Evolutionary conservation across 2,329 filamentous ascomycete species (phyloP), one percentile per base, ranked within the genome.

Genomic region (Epichloe elymi): DNA sequence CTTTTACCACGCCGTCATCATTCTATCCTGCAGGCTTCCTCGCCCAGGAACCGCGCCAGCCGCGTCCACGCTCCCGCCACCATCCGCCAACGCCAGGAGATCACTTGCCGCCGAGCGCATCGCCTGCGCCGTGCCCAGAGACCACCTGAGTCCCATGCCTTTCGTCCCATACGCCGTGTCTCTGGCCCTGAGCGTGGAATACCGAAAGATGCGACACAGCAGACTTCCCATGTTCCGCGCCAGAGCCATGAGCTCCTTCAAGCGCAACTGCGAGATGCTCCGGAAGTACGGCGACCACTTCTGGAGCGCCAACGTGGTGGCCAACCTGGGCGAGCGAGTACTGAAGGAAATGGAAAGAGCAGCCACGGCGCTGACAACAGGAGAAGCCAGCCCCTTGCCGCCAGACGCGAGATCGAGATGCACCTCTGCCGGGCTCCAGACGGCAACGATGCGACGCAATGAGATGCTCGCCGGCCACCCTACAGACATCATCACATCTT

Each of bases 1-100:
- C 1, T 74, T 84, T 15, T 84, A 84, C 57, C 79, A 83, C 57
- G 78, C 79, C 3, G 75, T 84, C 6, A 75, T 78, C 37, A 81
- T 83, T 8, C 65, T 83, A 2, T 82, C 79, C 0, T 82, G 77
- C 47, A 72, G 80, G n/a, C 70, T 75, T 5, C 68, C 74, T 3
- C 62, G 71, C 11, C 67, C 67, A 11, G 64, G 70, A 42, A 66
- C 67, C 19, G 53, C 63, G 35, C 63, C 66, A 1, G 68, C 65
- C 41, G 70, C 67, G 36, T 67, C 64, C 26, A 74, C 66, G 5
- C 70, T 67, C 40, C 77, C 63, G 46, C 73, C 64, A 14, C 71
- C 69, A 23, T 73, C 68, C 36, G 75, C 71, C 26, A 81, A 80
- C 54, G 74, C 76, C 1, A 73, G 79, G 3, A 71, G 78, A 19